Percentiles rank a stretch among this genome's conserved stretches.
Evolutionary conservation across 768 basidiomycete genomes (phyloP).

Genomic region (Leucocoprinus leucothites): DNA sequence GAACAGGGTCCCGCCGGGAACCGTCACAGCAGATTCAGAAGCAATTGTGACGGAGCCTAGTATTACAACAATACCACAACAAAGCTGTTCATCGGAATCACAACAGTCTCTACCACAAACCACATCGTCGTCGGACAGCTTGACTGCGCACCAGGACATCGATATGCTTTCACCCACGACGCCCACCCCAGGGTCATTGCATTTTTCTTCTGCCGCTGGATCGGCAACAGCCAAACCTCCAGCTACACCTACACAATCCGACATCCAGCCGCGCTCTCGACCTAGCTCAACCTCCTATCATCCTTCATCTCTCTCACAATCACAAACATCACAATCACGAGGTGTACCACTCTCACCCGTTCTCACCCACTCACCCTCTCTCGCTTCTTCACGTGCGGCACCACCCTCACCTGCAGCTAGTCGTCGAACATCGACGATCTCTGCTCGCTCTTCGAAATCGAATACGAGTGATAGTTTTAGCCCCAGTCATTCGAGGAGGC

Average conservation of each 20-base stretch:
- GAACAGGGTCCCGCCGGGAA: neutral
- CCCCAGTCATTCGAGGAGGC: neutral
- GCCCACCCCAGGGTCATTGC: conserved; percentile 22
- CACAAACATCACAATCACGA: neutral
- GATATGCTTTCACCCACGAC: conserved; percentile 21
- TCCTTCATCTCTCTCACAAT: neutral
- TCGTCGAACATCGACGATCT: conserved; percentile 5
- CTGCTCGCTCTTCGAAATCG: neutral
- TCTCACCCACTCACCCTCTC: neutral
- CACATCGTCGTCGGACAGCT: no score
- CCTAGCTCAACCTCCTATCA: conserved; percentile 14
- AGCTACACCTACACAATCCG: no score
- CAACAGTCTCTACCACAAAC: no score
- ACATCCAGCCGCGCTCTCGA: neutral
- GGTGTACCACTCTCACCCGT: neutral
- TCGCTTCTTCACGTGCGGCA: neutral
- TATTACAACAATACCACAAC: conserved; percentile 2
- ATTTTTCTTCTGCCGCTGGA: conserved; percentile 4
- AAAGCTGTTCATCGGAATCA: no score
- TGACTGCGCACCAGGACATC: no score
- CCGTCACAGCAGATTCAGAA: neutral
- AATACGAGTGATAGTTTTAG: neutral
- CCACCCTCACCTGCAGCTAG: neutral
- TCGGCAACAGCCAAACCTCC: no score
- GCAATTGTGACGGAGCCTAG: conserved; percentile 1